A percentile compares a stretch with the other conserved stretches of the same genome.
These are phyloP conservation scores for Piromyces finnis DNA, from an alignment of 192 early-diverging fungal genomes.

Conservation along the genomic window DNA sequence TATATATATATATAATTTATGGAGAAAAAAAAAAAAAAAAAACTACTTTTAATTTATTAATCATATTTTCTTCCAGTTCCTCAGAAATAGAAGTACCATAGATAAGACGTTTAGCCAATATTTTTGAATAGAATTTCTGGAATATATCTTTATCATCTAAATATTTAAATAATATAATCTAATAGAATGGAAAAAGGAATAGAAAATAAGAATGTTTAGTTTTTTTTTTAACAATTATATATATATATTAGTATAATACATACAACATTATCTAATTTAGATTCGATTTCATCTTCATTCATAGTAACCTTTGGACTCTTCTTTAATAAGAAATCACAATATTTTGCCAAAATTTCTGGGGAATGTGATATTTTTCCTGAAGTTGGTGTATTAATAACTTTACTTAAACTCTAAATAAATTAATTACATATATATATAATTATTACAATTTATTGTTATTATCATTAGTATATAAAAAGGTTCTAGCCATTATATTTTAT, in stretches of 20 bases:
- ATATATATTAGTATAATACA: slow-evolving; percentile 6
- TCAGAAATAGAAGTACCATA: slow-evolving; percentile 73
- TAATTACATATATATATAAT: too few species aligned
- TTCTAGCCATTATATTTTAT: too few species aligned
- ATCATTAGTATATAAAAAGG: too few species aligned
- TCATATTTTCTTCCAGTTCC: slow-evolving; percentile 88
- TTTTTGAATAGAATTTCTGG: slow-evolving; percentile 90
- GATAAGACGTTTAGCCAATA: slow-evolving; percentile 83
- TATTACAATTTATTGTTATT: too few species aligned
- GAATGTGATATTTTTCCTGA: neutral
- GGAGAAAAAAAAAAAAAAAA: too few species aligned
- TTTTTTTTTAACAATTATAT: too few species aligned
- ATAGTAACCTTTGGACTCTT: slow-evolving; percentile 56
- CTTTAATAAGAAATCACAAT: slow-evolving; percentile 71
- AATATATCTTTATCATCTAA: slow-evolving; percentile 96
- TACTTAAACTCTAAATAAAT: neutral
- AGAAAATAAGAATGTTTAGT: too few species aligned
- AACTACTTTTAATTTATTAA: slow-evolving; percentile 56
- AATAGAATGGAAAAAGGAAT: too few species aligned
- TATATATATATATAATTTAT: too few species aligned
- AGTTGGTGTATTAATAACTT: neutral
- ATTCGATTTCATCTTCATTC: slow-evolving; percentile 53
- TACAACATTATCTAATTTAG: slow-evolving; percentile 55
- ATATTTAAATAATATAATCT: slow-evolving; percentile 92
- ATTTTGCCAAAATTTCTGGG: slow-evolving; percentile 76